Evolutionary conservation across 108 stramenopile genomes (phyloP).

Genomic region (Bacterosira constricta): DNA sequence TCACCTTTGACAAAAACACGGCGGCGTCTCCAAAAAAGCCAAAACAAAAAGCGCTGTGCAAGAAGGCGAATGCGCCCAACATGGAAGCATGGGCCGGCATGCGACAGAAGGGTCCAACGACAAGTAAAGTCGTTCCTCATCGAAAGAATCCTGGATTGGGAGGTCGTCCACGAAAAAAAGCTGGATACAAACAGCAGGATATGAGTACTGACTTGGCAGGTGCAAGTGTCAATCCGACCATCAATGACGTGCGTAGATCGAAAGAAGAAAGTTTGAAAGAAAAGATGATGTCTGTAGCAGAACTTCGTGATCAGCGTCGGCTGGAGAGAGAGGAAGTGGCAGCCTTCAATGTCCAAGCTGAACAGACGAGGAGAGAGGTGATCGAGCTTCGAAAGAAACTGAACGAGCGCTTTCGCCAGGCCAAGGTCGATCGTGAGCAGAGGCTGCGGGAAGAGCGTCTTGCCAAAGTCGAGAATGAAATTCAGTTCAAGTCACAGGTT

Average conservation of each 20-base stretch:
- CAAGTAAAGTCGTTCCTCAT: background rate
- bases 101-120: background rate
- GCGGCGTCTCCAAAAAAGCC: background rate
- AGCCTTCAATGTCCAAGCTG: conserved; percentile 56
- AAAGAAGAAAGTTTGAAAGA: conserved; percentile 35
- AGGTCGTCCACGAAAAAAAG: background rate
- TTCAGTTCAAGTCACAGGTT: conserved; percentile 73
- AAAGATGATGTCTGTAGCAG: conserved; percentile 30
- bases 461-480: conserved; percentile 64
- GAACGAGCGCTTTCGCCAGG: conserved; percentile 59
- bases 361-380: conserved; percentile 62
- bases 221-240: conserved; percentile 32
- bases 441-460: conserved; percentile 39
- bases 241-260: conserved; percentile 30
- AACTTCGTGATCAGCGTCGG: conserved; percentile 65
- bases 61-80: no score
- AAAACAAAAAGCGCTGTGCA: conserved; percentile 4
- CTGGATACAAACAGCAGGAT: conserved; percentile 1
- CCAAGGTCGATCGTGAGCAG: conserved; percentile 54
- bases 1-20: conserved; percentile 26
- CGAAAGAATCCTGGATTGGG: background rate
- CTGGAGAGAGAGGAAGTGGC: conserved; percentile 60
- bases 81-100: no score
- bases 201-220: background rate
- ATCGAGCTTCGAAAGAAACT: conserved; percentile 64